Evolutionary conservation across 2,329 filamentous ascomycete genomes (phyloP), one percentile per base, ranked within the genome.

Genomic region (Meredithiella fracta): DNA sequence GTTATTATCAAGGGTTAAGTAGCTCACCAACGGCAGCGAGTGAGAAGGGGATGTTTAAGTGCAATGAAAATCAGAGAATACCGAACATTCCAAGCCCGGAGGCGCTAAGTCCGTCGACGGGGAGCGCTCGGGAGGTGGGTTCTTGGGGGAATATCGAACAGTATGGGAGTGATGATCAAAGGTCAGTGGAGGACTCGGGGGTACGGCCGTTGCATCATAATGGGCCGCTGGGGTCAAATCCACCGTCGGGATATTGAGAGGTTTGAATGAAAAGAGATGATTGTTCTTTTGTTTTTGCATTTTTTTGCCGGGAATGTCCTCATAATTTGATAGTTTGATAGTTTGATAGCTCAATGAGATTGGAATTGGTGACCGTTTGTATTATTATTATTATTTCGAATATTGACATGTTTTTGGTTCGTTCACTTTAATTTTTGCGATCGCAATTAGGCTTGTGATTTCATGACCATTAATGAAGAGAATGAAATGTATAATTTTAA

Each of bases 141-240:
- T 49, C 23, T 11, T 49, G 44, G 22, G 20, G 40, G 7, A 26
- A 23, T n/a, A 15, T 7, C 5, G 38, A 15, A 42, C 14, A 42
- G 17, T n/a, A 42, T 20, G 38, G 15, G 14, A 42, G 38, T 25
- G 26, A 14, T 6, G 25, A 58, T 31, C 40, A 37, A 6, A 31
- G 44, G 15, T 58, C 57, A 11, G 38, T 58, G 9, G 40, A 53
- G 6, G 57, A 56, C 7, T 44, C 49, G 37, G 42, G 34, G 20
- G 31, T 44, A 17, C 57, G 20, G 17, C 57, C 50, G 42, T 53
- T 55, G n/a, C 40, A 58, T 15, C 49, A 53, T 40, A 55, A 40
- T 38, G 50, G 57, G 3, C 57, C 57, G 11, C 47, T 58, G 22
- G 57, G 57, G 15, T 56, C 57, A 25, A 49, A 58, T 20, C 50